Base-by-base conservation (phyloP, 305 asterid species). In the Nicotiana rustica region DNA sequence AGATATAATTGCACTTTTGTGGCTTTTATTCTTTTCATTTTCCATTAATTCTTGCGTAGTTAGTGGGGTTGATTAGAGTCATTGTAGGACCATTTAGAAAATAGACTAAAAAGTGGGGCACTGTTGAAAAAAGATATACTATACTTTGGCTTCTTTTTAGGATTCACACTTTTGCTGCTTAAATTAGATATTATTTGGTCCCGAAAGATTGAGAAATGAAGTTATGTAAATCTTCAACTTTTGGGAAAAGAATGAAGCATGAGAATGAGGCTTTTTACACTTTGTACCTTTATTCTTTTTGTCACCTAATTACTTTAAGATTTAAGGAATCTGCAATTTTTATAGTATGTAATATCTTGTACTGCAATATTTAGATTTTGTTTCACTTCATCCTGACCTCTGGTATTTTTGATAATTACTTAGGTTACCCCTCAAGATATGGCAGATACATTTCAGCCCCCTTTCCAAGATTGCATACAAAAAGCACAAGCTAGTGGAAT, bases 401-500 rank as follows among this genome's bases (percentile, higher is more conserved):
- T 14, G 8, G 4, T 56, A 4, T 47, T 14, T 64, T 2, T 44
- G 62, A 25, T 52, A 52, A 52, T 25, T 52, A 67, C n/a, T 2
- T 84, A 94, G 98, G 97, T 93, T 8, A 90, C 87, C 67, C 83
- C 87, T 87, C 97, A 94, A 81, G 98, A 94, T 82, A 59, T 93
- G 85, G 94, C 93, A 21, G 98, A 94, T 65, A 91, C 97, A 44
- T 94, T 79, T 77, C 94, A 90, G 83, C 97, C 95, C 21, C 97
- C 98, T 52, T 94, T 94, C 55, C 84, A 66, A 60, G 86, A 85
- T 31, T 91, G 95, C 64, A 80, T 94, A 12, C 85, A 88, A 82
- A 89, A 91, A 85, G 98, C 93, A 65, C 68, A 79, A 78, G 97
- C 98, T 0, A 94, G 98, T 69, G 98, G 98, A 65, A 94, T 94